Evolutionary conservation across 2,329 filamentous ascomycete species (phyloP), one percentile per base, ranked within the genome.

Genomic region (Aspergillus intermedius): DNA sequence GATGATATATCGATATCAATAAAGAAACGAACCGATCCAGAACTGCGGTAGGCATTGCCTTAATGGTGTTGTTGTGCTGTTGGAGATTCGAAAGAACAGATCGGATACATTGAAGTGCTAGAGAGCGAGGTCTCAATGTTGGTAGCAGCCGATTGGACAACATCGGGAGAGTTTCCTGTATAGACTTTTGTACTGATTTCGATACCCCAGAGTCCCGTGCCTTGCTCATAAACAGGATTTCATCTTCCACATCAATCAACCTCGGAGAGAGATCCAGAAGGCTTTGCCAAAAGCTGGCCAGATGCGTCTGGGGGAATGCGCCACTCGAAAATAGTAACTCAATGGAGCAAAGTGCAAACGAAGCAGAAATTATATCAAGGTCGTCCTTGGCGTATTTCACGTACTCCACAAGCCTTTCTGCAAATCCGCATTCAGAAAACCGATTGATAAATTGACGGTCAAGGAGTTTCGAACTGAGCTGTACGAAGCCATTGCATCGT

Each of bases 361-460:
- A 61, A 12, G 54, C 50, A 19, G 61, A 62, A 15, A 71, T 50
- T 32, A 63, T 55, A 61, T 90, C 86, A 1, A 74, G 68, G 59
- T 85, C 80, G 44, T 74, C 73, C 1, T 74, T 76, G 25, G 9
- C 9, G 25, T 30, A 12, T 10, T 30, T 22, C 8, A 87, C 73
- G 39, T 80, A 78, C 41, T 79, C 75, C 46, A 89, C 79, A 13
- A 96, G 74, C 25, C 79, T 79, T 47, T 82, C 78, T 52, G 88
- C 86, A 48, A 86, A 81, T 5, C 82, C 81, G 55, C 88, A 84
- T 52, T 90, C 84, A 17, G 86, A 77, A 58, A 95, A 90, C 25
- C 68, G 66, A n/a, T 60, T 61, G 28, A 60, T 58, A 47, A 71
- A 69, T n/a, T 61, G 59, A 19, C 61, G 44, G 34, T 74, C 75